These are phyloP conservation scores for Niebla homalea DNA, from an alignment of 495 filamentous ascomycete genomes.

Conservation along the genomic window DNA sequence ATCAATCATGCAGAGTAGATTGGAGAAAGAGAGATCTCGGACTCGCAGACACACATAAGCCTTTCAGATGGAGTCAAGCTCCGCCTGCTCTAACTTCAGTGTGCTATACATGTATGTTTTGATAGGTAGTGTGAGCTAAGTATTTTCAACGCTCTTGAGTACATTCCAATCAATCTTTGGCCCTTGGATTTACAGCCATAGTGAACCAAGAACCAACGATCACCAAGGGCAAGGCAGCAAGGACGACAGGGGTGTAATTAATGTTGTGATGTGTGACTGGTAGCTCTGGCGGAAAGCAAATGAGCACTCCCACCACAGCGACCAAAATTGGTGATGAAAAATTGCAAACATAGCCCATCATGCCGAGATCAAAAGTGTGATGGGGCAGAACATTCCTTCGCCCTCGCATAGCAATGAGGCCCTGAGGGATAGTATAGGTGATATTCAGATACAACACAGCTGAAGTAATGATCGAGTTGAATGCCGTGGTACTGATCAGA, in stretches of 20 bases:
- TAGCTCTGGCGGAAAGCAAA: constrained; percentile 22
- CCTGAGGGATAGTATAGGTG: constrained; percentile 25
- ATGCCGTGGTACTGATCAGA: background rate
- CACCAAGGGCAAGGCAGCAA: constrained; percentile 17
- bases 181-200: constrained; percentile 16
- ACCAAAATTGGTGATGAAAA: constrained; percentile 23
- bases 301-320: constrained; percentile 16
- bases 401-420: constrained; percentile 19
- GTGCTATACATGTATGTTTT: too few species aligned
- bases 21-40: too few species aligned
- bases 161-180: constrained; percentile 24
- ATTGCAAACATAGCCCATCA: constrained; percentile 21
- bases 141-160: too few species aligned
- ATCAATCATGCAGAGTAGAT: too few species aligned
- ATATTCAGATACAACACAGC: constrained; percentile 28
- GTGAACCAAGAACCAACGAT: constrained; percentile 19
- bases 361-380: constrained; percentile 21
- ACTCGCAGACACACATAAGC: too few species aligned
- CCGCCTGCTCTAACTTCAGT: too few species aligned
- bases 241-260: constrained; percentile 23
- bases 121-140: too few species aligned
- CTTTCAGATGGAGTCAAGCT: too few species aligned
- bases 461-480: constrained; percentile 18
- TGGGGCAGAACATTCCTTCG: constrained; percentile 20
- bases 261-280: constrained; percentile 19